Base-by-base conservation (phyloP, 441 rosid genomes). In the Gossypium lobatum region DNA sequence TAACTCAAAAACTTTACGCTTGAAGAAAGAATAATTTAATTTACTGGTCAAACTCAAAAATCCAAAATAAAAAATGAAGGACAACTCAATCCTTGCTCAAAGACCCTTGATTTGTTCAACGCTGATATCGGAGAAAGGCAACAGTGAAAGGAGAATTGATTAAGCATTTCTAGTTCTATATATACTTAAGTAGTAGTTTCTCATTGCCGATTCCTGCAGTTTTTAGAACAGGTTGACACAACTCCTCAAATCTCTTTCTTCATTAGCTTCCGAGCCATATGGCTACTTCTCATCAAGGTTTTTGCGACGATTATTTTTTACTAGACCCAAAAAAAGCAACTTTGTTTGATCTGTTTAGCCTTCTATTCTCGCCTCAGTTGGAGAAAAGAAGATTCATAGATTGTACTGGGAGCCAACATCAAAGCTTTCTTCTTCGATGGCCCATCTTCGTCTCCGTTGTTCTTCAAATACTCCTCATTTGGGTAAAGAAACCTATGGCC, bases 391-490 rank as follows among this genome's bases (percentile, higher is more conserved):
- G 70, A 11, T 88, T 87, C 80, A 74, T 87, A 0, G 70, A 86
- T 13, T 80, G 81, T 78, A 53, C 84, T n/a, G 76, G 26, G 42
- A 25, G 66, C n/a, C 34, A 64, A 66, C 14, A 4, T 0, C 11
- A 10, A 9, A 73, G 76, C 67, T 88, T 89, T 48, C 61, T 76
- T 13, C 73, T 75, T 14, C 82, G 97, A 67, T 93, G 97, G 96
- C 53, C 87, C 71, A 86, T 91, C 57, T 89, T 91, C 86, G 74
- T 87, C 72, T 89, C 97, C 16, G 73, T 93, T 3, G 52, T 86
- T 25, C 16, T 61, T 25, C 96, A 88, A 75, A 87, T 86, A 77
- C 64, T 85, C 63, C 62, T 91, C 17, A 76, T 85, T 18, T 37
- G 50, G 16, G 9, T 39, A 17, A 81, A 23, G 45, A 70, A 37